A percentile compares a stretch with the other conserved stretches of the same genome.
These are phyloP conservation scores for Colletotrichum sp. DNA, from an alignment of 2,329 filamentous ascomycete genomes.

Conservation along the genomic window DNA sequence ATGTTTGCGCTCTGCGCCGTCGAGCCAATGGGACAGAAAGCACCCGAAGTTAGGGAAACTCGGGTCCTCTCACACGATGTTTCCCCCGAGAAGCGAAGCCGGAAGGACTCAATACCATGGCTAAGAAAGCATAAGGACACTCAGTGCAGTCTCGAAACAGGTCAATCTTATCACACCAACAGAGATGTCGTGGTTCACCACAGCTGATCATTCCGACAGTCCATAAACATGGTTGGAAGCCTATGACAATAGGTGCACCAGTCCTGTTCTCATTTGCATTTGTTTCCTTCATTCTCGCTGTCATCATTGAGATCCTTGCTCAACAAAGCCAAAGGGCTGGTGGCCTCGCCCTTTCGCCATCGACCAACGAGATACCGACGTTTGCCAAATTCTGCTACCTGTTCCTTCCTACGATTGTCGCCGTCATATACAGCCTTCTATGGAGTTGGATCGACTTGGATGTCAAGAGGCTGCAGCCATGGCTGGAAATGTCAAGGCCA, in stretches of 20 bases:
- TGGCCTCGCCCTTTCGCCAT: slow-evolving; percentile 39
- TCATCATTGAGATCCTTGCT: slow-evolving; percentile 49
- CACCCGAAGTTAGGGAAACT: no score
- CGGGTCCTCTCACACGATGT: no score
- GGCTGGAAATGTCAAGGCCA: slow-evolving; percentile 57
- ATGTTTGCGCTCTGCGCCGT: no score
- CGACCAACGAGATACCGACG: slow-evolving; percentile 36
- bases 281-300: slow-evolving; percentile 43
- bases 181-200: no score
- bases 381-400: slow-evolving; percentile 45
- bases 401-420: slow-evolving; percentile 58
- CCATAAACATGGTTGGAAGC: slow-evolving; percentile 38
- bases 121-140: no score
- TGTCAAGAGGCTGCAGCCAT: slow-evolving; percentile 63
- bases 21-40: no score
- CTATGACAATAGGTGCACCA: slow-evolving; percentile 36
- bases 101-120: no score
- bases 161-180: no score
- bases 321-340: slow-evolving; percentile 41
- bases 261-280: slow-evolving; percentile 42
- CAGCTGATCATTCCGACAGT: no score
- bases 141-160: no score
- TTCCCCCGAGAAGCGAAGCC: no score
- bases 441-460: slow-evolving; percentile 69
- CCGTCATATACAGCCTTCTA: slow-evolving; percentile 58